Base-by-base conservation (phyloP, 2,329 filamentous ascomycete species). In the Trichoderma hamatum region DNA sequence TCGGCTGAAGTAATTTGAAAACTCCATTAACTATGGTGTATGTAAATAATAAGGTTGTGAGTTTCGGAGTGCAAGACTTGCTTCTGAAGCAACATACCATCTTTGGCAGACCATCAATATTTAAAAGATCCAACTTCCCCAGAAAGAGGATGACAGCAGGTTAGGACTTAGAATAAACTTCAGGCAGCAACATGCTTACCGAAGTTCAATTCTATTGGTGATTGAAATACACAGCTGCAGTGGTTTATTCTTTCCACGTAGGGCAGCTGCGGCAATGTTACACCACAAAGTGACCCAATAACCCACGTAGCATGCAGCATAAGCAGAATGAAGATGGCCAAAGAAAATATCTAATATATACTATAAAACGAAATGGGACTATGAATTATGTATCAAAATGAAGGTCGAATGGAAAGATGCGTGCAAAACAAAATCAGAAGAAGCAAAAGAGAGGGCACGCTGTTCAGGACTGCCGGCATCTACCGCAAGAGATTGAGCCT, bases 1-100 rank as follows among this genome's bases (percentile, higher is more conserved):
- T 30, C 0, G 1, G 1, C 5, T 39, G 9, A 6, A 16, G 0
- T 3, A 9, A 1, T 14, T 7, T 14, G 2, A 5, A 3, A 34
- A 0, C 0, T 24, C 7, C 28, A 34, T 62, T 21, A 13, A 19
- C 3, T 14, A 10, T n/a, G n/a, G n/a, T n/a, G n/a, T n/a, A n/a
- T n/a, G n/a, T n/a, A n/a, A n/a, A n/a, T n/a, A n/a, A n/a, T n/a
- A n/a, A n/a, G n/a, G n/a, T n/a, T n/a, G n/a, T n/a, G n/a, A n/a
- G n/a, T n/a, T n/a, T n/a, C n/a, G n/a, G 9, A 46, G 7, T 46
- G 7, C 7, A n/a, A n/a, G 1, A 30, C 3, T 9, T 19, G 19
- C 39, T 13, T n/a, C 19, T 46, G 39, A 46, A 46, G 19, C 6
- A n/a, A 19, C 16, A 19, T 14, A 6, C 34, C 34, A 13, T n/a